Base-by-base conservation (phyloP, 2,329 filamentous ascomycete genomes). In the Colletotrichum plurivorum region DNA sequence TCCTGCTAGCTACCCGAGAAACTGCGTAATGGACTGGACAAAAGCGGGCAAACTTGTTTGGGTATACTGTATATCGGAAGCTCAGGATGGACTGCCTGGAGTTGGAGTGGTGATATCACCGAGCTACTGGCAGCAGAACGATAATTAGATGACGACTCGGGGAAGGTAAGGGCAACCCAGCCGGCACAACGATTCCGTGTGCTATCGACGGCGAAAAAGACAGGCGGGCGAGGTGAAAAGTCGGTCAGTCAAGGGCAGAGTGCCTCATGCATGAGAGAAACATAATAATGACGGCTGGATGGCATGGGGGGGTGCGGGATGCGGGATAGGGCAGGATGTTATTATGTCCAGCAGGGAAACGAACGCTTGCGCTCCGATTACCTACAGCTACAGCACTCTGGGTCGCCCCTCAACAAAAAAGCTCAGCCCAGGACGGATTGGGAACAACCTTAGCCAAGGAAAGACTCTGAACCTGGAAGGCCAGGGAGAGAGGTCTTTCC, bases 51-150 rank as follows among this genome's bases (percentile, higher is more conserved):
- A 25, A 27, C 39, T 18, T 18, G 51, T 16, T 20, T 15, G 62
- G n/a, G n/a, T 41, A 15, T 62, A 67, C 58, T 61, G 27, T 49
- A 27, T 66, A 10, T 20, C 15, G 12, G 31, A 13, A 8, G 27
- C 46, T 27, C 51, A 25, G 31, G 15, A 31, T 22, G 10, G 59
- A 18, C 10, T 31, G 41, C 27, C 49, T 18, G n/a, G 25, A 61
- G 62, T 67, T 18, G 20, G 25, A 61, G 62, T 67, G 63, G 55
- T 67, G 67, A 69, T 67, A 69, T 69, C 67, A 69, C 67, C 39
- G 45, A 20, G 43, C 16, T 18, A 53, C 48, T 46, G 5, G 53
- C 25, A 22, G 25, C 53, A 52, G 51, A 25, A 56, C 51, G 25
- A 51, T 25, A 13, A 39, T 27, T 63, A 63, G 39, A 51, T 18